These are phyloP conservation scores for Aspergillus udagawae DNA, from an alignment of 2,329 filamentous ascomycete species.

Conservation along the genomic window DNA sequence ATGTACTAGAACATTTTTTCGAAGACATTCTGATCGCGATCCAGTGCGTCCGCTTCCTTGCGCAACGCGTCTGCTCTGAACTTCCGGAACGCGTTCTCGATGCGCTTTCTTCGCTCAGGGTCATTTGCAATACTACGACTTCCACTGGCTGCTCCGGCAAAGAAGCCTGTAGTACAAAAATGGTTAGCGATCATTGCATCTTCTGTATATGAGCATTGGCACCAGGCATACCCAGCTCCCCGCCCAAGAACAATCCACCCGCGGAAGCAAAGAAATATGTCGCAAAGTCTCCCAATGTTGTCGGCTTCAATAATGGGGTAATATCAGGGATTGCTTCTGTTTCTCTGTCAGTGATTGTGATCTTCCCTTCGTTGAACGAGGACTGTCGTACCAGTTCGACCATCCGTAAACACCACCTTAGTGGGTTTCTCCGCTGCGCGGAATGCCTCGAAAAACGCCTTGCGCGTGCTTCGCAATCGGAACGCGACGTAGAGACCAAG, in stretches of 20 bases:
- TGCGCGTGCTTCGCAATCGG: constrained; percentile 53
- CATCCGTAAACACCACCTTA: constrained; percentile 59
- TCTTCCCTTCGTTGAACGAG: not conserved
- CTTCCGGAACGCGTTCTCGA: constrained; percentile 60
- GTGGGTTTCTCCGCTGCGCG: constrained; percentile 59
- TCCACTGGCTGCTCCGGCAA: constrained; percentile 55
- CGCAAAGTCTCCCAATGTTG: constrained; percentile 55
- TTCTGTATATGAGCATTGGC: not conserved
- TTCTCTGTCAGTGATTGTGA: not conserved
- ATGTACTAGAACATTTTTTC: constrained; percentile 21
- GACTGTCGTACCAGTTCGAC: constrained; percentile 49
- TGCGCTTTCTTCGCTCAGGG: constrained; percentile 51
- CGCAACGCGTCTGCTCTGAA: constrained; percentile 63
- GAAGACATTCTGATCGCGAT: constrained; percentile 35
- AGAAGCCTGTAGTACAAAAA: constrained; percentile 40
- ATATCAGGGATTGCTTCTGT: constrained; percentile 60
- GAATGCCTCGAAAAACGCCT: constrained; percentile 60
- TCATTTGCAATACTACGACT: constrained; percentile 52
- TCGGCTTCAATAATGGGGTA: constrained; percentile 54
- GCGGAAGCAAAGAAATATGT: constrained; percentile 61
- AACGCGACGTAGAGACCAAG: constrained; percentile 57
- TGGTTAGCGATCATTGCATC: not conserved
- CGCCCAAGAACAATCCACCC: constrained; percentile 61
- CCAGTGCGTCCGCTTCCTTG: constrained; percentile 54
- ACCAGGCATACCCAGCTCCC: constrained; percentile 47